These are phyloP conservation scores for Fagus crenata DNA, from an alignment of 306 rosid genomes.

Conservation along the genomic window DNA sequence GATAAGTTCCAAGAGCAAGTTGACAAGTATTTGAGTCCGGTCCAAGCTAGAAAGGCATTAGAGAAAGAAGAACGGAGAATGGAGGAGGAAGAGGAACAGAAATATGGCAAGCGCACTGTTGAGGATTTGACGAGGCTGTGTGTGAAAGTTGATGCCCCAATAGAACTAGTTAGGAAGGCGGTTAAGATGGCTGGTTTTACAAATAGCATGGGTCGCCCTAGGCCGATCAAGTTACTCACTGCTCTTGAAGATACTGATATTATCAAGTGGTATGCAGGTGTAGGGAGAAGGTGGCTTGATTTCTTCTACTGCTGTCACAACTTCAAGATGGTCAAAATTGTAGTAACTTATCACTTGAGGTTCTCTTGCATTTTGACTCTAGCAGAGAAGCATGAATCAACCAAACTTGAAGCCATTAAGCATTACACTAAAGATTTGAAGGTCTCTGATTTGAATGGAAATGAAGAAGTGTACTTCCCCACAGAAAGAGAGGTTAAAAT, in stretches of 20 bases:
- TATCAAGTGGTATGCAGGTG: slow-evolving; percentile 84
- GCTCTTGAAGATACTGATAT: slow-evolving; percentile 80
- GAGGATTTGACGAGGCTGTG: slow-evolving; percentile 83
- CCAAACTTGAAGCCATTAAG: slow-evolving; percentile 72
- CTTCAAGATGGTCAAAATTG: slow-evolving; percentile 76
- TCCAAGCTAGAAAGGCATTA: slow-evolving; percentile 47
- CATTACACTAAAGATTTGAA: slow-evolving; percentile 85
- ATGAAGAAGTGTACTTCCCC: slow-evolving; percentile 69
- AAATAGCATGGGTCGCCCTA: slow-evolving; percentile 82
- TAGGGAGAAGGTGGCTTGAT: slow-evolving; percentile 87
- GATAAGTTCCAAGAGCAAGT: slow-evolving; percentile 81
- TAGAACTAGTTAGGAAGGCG: slow-evolving; percentile 61
- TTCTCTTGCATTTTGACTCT: slow-evolving; percentile 87
- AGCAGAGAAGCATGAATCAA: slow-evolving; percentile 88
- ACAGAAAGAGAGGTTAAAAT: slow-evolving; percentile 85
- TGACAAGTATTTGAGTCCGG: slow-evolving; percentile 72
- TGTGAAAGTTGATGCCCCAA: slow-evolving; percentile 80
- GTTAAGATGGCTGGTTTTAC: slow-evolving; percentile 80
- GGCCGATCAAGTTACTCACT: slow-evolving; percentile 60
- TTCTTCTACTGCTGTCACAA: slow-evolving; percentile 84
- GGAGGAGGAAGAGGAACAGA: slow-evolving; percentile 64
- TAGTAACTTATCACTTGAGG: slow-evolving; percentile 82
- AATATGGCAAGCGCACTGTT: slow-evolving; percentile 60
- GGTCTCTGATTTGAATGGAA: slow-evolving; percentile 61
- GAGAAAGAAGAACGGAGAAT: slow-evolving; percentile 65